Evolutionary conservation across 441 rosid genomes (phyloP).

Genomic region (Lagerstroemia fauriei): DNA sequence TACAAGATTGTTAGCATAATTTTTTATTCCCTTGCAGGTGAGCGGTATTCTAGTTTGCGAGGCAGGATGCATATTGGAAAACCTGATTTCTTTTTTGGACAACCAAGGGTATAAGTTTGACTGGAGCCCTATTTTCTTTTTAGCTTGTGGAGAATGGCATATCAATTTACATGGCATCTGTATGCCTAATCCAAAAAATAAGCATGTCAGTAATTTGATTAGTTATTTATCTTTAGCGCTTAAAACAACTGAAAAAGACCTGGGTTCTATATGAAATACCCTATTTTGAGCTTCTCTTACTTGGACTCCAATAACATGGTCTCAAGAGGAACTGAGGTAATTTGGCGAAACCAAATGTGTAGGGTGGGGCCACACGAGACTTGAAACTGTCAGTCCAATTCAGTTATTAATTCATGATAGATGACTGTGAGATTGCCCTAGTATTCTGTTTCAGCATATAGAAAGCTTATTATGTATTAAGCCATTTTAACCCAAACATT

Average conservation of each 20-base stretch:
- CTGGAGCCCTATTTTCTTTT: not conserved
- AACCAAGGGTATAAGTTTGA: conserved; percentile 60
- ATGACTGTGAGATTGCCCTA: not conserved
- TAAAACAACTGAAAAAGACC: not conserved
- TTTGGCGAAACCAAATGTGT: not conserved
- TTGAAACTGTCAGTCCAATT: not conserved
- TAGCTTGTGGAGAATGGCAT: conserved; percentile 8
- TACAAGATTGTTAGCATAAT: not conserved
- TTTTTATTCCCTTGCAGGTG: conserved; percentile 53
- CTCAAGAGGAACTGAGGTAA: not conserved
- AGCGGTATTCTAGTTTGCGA: conserved; percentile 88
- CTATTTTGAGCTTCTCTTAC: not conserved
- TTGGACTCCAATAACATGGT: not conserved
- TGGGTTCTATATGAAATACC: not conserved
- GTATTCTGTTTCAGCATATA: not conserved
- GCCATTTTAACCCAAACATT: not conserved
- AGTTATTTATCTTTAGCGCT: not conserved
- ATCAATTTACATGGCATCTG: not conserved
- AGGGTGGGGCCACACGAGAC: not conserved
- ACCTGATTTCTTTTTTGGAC: conserved; percentile 71
- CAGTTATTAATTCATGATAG: not conserved
- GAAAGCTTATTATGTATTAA: not conserved
- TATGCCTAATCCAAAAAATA: not conserved
- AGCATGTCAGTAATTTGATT: not conserved
- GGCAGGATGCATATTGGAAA: conserved; percentile 97